Conservation (phyloP, 495 filamentous ascomycete genomes). For the Podospora fimiseda region DNA sequence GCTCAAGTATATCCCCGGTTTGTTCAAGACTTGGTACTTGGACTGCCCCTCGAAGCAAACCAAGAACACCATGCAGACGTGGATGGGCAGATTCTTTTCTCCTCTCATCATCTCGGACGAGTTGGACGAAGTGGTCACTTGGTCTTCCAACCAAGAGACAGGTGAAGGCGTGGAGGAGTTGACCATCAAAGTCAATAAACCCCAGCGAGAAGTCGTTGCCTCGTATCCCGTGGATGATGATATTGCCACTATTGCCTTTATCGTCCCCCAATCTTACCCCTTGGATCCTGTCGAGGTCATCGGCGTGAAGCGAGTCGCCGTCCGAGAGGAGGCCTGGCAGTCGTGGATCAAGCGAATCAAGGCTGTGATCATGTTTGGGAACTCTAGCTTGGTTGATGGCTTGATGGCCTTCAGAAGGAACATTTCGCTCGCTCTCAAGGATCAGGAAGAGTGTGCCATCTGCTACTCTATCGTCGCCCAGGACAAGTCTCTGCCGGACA, state of each 20-base stretch:
- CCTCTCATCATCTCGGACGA: slow-evolving; percentile 69
- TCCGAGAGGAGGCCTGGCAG: slow-evolving; percentile 85
- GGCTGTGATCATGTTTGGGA: slow-evolving; percentile 86
- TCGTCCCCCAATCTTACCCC: slow-evolving; percentile 73
- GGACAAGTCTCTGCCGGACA: slow-evolving; percentile 83
- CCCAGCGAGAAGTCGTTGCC: slow-evolving; percentile 68
- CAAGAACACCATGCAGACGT: slow-evolving; percentile 64
- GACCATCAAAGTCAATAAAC: slow-evolving; percentile 60
- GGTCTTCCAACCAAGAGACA: slow-evolving; percentile 52
- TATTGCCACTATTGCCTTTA: slow-evolving; percentile 67
- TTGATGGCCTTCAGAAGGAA: slow-evolving; percentile 76
- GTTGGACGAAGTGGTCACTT: slow-evolving; percentile 63
- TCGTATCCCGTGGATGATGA: slow-evolving; percentile 85
- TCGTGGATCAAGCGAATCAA: slow-evolving; percentile 79
- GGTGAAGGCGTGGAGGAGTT: slow-evolving; percentile 62
- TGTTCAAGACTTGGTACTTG: slow-evolving; percentile 83
- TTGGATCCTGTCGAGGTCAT: slow-evolving; percentile 70
- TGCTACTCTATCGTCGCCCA: slow-evolving; percentile 89
- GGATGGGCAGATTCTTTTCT: slow-evolving; percentile 82
- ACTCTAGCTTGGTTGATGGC: slow-evolving; percentile 77
- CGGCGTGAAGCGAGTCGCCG: slow-evolving; percentile 72
- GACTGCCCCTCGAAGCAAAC: slow-evolving; percentile 68
- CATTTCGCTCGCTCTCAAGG: slow-evolving; percentile 78
- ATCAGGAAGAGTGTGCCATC: slow-evolving; percentile 92
- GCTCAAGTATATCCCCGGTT: slow-evolving; percentile 65